Conservation (phyloP, 1,139 yeast species). For the Scheffersomyces parashehatae region DNA sequence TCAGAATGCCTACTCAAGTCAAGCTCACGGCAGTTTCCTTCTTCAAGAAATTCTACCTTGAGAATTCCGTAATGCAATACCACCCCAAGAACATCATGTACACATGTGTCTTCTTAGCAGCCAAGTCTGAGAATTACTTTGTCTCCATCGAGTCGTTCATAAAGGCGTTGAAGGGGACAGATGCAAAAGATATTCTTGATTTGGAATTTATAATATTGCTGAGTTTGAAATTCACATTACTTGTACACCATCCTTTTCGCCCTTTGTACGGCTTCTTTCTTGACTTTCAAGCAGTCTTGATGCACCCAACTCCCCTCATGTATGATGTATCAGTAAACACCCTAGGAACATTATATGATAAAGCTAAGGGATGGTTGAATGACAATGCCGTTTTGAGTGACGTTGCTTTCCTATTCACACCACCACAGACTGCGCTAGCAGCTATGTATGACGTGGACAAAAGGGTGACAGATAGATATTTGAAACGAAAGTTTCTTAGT, state of each 20-base stretch:
- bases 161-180: conserved; percentile 63
- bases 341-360: conserved; percentile 61
- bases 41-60: conserved; percentile 76
- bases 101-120: conserved; percentile 88
- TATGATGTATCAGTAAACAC: conserved; percentile 43
- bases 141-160: conserved; percentile 84
- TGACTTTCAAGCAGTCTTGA: conserved; percentile 72
- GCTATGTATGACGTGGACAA: conserved; percentile 70
- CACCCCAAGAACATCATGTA: conserved; percentile 83
- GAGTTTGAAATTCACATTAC: conserved; percentile 72
- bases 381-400: conserved; percentile 71
- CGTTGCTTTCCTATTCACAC: conserved; percentile 75
- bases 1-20: conserved; percentile 50
- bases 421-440: conserved; percentile 94
- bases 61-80: conserved; percentile 78
- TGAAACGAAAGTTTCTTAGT: conserved; percentile 55
- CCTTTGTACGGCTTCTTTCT: conserved; percentile 91
- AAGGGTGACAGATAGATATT: conserved; percentile 63
- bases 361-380: conserved; percentile 63
- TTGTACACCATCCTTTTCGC: conserved; percentile 85
- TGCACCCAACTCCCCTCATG: conserved; percentile 36
- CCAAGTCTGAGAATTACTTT: conserved; percentile 89
- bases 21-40: conserved; percentile 84
- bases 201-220: conserved; percentile 77
- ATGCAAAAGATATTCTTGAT: conserved; percentile 66